phyloP scores from a whole-genome alignment of 73 alveolate genomes.

The Halteria grandinella region DNA sequence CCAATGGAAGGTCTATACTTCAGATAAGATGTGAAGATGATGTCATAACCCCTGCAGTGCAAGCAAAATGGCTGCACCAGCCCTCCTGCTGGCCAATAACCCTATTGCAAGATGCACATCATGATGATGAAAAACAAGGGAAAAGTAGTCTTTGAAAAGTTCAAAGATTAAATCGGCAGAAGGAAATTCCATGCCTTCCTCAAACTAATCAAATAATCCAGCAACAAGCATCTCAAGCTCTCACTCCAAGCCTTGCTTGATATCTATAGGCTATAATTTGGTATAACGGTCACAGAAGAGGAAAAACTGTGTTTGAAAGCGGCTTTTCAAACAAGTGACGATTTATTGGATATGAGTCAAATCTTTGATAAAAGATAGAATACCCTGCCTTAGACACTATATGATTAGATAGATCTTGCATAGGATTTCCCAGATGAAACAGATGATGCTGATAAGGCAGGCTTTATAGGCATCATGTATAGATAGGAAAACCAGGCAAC shows the following conservation, averaged over 20 bases:
- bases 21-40: conserved; percentile 51
- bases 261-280: too few relatives aligned
- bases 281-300: conserved; percentile 11
- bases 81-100: conserved; percentile 24
- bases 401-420: conserved; percentile 34
- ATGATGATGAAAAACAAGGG: conserved; percentile 24
- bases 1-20: conserved; percentile 60
- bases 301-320: conserved; percentile 22
- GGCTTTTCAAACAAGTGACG: conserved; percentile 3
- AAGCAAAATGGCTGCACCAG: conserved; percentile 1
- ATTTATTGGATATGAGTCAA: neutral
- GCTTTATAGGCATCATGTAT: conserved; percentile 34
- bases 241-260: too few relatives aligned
- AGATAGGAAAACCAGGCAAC: too few relatives aligned
- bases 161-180: conserved; percentile 9
- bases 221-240: too few relatives aligned
- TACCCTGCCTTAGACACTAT: neutral
- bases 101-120: conserved; percentile 34
- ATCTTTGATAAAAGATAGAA: neutral
- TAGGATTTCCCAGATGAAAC: conserved; percentile 36
- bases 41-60: conserved; percentile 39
- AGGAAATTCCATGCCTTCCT: conserved; percentile 8
- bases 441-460: conserved; percentile 42
- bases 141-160: neutral
- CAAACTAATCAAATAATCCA: conserved; percentile 5